Conservation (phyloP, 441 rosid genomes). For the Arabidopsis hybrid region DNA sequence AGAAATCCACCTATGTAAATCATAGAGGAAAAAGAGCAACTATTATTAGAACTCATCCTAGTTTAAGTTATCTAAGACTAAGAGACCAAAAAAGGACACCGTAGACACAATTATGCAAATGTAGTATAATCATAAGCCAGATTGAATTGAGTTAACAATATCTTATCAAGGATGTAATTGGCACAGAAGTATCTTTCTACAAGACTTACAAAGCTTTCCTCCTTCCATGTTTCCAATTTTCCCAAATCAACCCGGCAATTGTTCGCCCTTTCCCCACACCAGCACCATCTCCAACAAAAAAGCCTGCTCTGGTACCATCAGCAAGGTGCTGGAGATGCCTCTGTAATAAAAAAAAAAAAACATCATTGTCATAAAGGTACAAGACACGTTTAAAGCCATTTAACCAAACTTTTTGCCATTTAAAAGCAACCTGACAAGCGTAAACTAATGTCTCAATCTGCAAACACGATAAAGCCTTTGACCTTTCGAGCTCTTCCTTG, state of each 20-base stretch:
- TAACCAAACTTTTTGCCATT: constrained; percentile 37
- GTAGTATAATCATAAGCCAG: constrained; percentile 18
- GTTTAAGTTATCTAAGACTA: constrained; percentile 8
- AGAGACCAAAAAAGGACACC: constrained; percentile 17
- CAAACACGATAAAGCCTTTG: constrained; percentile 90
- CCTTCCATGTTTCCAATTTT: constrained; percentile 91
- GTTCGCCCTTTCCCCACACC: constrained; percentile 99
- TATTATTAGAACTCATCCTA: constrained; percentile 32
- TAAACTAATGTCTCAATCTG: constrained; percentile 99
- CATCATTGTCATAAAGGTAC: constrained; percentile 39
- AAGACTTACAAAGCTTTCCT: constrained; percentile 83
- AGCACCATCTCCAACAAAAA: constrained; percentile 99
- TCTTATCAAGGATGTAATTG: constrained; percentile 2
- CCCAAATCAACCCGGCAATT: constrained; percentile 96
- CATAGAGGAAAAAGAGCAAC: constrained; percentile 39
- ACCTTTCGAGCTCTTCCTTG: constrained; percentile 76
- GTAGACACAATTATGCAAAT: constrained; percentile 19
- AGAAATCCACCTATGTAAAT: constrained; percentile 92
- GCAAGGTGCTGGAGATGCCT: constrained; percentile 95
- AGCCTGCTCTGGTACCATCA: constrained; percentile 89
- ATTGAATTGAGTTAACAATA: constrained; percentile 22
- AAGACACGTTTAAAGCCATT: constrained; percentile 31
- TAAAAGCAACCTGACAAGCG: constrained; percentile 85
- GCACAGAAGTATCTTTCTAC: constrained; percentile 3
- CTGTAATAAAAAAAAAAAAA: constrained; percentile 60